These are phyloP conservation scores for Fusarium musae DNA, from an alignment of 2,329 filamentous ascomycete genomes.

Conservation along the genomic window DNA sequence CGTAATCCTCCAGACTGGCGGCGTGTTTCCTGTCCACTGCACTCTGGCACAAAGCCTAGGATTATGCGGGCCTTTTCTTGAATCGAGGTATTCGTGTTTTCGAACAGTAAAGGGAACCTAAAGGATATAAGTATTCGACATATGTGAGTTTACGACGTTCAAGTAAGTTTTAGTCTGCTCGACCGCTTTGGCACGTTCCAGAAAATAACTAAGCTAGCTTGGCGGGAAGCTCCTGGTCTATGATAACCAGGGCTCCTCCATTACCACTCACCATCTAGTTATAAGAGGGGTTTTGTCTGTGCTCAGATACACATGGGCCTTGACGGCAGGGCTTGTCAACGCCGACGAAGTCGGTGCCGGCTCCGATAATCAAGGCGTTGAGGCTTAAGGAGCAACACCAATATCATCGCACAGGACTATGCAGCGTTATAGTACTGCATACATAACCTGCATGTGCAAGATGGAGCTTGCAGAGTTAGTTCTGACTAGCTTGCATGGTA, in stretches of 20 bases:
- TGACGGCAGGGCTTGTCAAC: slow-evolving; percentile 1
- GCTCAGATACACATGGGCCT: background rate
- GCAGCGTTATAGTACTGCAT: slow-evolving; percentile 12
- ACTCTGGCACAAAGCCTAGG: background rate
- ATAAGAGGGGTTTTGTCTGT: slow-evolving; percentile 10
- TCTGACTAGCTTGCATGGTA: slow-evolving; percentile 16
- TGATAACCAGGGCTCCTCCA: slow-evolving; percentile 14
- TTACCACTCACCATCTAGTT: slow-evolving; percentile 18
- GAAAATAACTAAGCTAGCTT: slow-evolving; percentile 7
- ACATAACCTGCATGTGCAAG: slow-evolving; percentile 23
- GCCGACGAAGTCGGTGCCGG: slow-evolving; percentile 14
- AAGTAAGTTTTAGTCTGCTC: background rate
- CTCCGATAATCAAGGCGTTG: slow-evolving; percentile 1
- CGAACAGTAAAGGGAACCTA: background rate
- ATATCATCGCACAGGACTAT: slow-evolving; percentile 33
- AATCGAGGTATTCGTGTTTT: background rate
- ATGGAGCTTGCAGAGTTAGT: slow-evolving; percentile 11
- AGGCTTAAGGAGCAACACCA: slow-evolving; percentile 29
- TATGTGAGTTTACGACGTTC: background rate
- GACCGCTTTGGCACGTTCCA: slow-evolving; percentile 18
- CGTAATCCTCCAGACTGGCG: slow-evolving; percentile 23
- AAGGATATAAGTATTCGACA: background rate
- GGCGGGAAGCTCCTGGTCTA: slow-evolving; percentile 24
- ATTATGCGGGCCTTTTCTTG: background rate
- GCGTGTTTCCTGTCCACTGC: slow-evolving; percentile 34